These are phyloP conservation scores for Fusarium metavorans DNA, from an alignment of 2,329 filamentous ascomycete genomes.

Conservation along the genomic window DNA sequence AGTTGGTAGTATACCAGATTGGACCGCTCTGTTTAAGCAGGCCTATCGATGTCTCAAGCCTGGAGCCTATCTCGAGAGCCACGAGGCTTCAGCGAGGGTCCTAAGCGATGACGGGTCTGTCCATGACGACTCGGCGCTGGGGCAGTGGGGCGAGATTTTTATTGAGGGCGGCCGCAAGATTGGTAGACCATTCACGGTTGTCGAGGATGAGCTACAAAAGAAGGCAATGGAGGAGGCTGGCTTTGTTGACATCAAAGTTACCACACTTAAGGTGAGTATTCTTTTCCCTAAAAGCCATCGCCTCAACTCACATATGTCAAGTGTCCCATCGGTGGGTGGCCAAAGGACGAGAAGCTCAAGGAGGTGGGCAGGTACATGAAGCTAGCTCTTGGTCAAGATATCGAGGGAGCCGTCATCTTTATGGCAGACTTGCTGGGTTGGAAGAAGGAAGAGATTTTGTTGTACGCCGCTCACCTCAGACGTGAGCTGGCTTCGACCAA, in stretches of 20 bases:
- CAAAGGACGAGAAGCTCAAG: background rate
- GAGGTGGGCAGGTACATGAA: background rate
- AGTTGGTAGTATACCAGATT: background rate
- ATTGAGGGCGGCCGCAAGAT: background rate
- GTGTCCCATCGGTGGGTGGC: background rate
- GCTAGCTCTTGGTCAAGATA: background rate
- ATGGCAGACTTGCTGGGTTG: slow-evolving; percentile 2
- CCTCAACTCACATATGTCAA: background rate
- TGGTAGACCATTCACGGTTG: background rate
- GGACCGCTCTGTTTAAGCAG: background rate
- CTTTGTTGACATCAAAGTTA: background rate
- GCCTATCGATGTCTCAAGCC: background rate
- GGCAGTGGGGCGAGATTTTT: background rate
- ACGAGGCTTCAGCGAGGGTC: background rate
- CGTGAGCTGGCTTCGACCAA: background rate
- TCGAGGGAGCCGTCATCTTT: background rate
- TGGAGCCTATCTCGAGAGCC: background rate
- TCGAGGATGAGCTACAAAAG: background rate
- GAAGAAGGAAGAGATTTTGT: background rate
- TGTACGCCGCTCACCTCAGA: background rate
- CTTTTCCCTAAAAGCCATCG: background rate
- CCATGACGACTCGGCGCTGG: background rate
- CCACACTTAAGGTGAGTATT: background rate
- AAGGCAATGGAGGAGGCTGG: background rate
- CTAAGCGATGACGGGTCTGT: background rate